phyloP scores from a whole-genome alignment of 805 yeast genomes.

The Dipodascopsis uninucleata region DNA sequence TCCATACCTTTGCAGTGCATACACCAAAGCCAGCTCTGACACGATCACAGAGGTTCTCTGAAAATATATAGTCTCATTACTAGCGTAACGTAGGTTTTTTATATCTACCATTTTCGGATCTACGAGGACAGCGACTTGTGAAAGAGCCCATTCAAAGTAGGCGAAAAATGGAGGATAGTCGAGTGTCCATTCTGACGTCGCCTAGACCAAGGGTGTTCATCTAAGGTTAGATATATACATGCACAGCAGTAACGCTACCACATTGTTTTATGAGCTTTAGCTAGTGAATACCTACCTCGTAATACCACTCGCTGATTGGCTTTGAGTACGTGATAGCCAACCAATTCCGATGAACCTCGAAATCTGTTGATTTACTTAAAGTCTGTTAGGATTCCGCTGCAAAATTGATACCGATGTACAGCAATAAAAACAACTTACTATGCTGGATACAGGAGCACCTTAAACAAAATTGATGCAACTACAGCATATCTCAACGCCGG shows the following conservation, averaged over 20 bases:
- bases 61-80: conserved; percentile 43
- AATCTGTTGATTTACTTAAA: conserved; percentile 67
- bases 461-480: conserved; percentile 58
- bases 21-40: conserved; percentile 68
- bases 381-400: not conserved
- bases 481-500: conserved; percentile 58
- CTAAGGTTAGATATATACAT: not conserved
- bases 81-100: conserved; percentile 24
- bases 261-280: conserved; percentile 28
- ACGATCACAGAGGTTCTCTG: conserved; percentile 78
- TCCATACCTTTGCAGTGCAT: conserved; percentile 68
- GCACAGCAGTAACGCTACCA: too few relatives aligned
- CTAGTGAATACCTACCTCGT: conserved; percentile 52
- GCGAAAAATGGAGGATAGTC: conserved; percentile 99
- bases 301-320: conserved; percentile 79
- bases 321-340: conserved; percentile 77
- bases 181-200: conserved; percentile 82
- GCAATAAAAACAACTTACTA: conserved; percentile 46
- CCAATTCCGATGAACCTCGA: conserved; percentile 98
- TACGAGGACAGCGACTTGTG: conserved; percentile 42
- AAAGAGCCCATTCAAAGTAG: conserved; percentile 79
- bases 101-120: conserved; percentile 29
- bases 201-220: conserved; percentile 25
- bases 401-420: not conserved
- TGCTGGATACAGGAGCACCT: conserved; percentile 64